Evolutionary conservation across 148 eudicot species (phyloP).

Genomic region (Oxyria digyna): DNA sequence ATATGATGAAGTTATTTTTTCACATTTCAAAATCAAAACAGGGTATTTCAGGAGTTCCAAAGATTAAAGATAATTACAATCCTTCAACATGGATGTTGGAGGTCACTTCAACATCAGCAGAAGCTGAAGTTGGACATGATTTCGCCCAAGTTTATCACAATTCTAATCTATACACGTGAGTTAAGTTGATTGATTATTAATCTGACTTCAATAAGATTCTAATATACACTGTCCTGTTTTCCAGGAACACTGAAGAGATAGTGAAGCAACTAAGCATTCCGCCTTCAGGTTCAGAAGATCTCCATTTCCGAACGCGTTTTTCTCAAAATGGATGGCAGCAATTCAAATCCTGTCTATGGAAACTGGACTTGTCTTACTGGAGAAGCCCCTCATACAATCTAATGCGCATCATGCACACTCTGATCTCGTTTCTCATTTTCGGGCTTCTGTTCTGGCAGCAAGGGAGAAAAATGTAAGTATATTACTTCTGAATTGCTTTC

Average conservation of each 20-base stretch:
- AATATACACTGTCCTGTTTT: not conserved
- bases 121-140: conserved; percentile 51
- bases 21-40: conserved; percentile 13
- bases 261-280: conserved; percentile 34
- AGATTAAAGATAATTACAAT: conserved; percentile 54
- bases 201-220: too few relatives aligned
- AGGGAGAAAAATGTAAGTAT: conserved; percentile 34
- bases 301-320: conserved; percentile 42
- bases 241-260: conserved; percentile 50
- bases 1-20: not conserved
- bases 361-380: conserved; percentile 73
- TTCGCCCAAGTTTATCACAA: conserved; percentile 40
- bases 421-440: conserved; percentile 38
- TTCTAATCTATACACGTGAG: conserved; percentile 50
- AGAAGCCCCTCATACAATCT: conserved; percentile 82
- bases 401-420: conserved; percentile 23
- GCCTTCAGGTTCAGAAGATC: conserved; percentile 46
- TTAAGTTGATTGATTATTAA: conserved; percentile 4
- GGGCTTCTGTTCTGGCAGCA: conserved; percentile 65
- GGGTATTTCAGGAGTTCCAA: conserved; percentile 57
- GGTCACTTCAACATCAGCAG: conserved; percentile 65
- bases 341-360: conserved; percentile 73
- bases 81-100: conserved; percentile 94
- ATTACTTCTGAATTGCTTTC: too few relatives aligned
- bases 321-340: conserved; percentile 71